A percentile compares a stretch with the other conserved stretches of the same genome.
Conservation (phyloP, 2,329 filamentous ascomycete genomes). For the Aspergillus caelatus region DNA sequence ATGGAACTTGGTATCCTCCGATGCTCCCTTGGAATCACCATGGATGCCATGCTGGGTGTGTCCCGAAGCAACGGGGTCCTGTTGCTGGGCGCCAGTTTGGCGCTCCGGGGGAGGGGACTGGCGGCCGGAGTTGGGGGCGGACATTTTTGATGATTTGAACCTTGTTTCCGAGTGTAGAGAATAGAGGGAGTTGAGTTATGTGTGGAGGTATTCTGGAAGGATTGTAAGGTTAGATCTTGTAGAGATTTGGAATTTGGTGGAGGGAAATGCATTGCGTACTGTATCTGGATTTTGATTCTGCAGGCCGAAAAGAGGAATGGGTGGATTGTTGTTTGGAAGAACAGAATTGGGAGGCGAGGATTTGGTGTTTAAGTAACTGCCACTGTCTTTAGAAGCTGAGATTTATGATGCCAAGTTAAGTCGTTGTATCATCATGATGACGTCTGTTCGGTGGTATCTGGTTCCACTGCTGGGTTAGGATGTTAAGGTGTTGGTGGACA, state of each 20-base stretch:
- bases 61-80: conserved; percentile 60
- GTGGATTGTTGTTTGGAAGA: not conserved
- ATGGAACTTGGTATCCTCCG: conserved; percentile 24
- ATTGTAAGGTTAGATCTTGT: not conserved
- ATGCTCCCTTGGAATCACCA: conserved; percentile 33
- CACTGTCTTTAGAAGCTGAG: not conserved
- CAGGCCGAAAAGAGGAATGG: not conserved
- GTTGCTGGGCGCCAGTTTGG: conserved; percentile 67
- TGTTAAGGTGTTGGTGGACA: not conserved
- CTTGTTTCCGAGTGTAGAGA: not conserved
- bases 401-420: not conserved
- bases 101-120: conserved; percentile 76
- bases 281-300: not conserved
- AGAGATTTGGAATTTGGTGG: not conserved
- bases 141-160: conserved; percentile 48
- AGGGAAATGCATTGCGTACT: not conserved
- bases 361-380: conserved; percentile 9
- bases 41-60: conserved; percentile 48
- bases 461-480: not conserved
- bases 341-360: not conserved
- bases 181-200: not conserved
- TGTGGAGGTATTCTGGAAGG: not conserved
- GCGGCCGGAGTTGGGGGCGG: conserved; percentile 65
- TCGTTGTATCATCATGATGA: not conserved
- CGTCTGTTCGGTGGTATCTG: not conserved